phyloP scores from a whole-genome alignment of 495 filamentous ascomycete species.

The Penicillium manginii region DNA sequence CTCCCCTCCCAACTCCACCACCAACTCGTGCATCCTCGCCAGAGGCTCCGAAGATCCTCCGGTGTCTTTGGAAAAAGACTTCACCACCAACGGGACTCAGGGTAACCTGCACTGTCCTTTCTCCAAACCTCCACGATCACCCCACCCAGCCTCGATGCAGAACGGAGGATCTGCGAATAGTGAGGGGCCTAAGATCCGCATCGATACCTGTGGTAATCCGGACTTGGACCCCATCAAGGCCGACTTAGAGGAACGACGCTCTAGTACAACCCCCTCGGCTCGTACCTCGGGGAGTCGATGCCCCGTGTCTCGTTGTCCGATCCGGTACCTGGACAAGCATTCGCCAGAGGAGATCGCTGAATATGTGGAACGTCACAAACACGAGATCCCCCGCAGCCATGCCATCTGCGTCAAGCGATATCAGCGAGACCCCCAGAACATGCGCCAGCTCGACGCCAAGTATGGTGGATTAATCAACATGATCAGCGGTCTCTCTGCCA shows the following conservation, averaged over 20 bases:
- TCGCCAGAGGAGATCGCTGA: constrained; percentile 87
- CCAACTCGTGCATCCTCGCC: constrained; percentile 43
- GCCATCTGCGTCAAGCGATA: constrained; percentile 87
- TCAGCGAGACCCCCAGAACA: constrained; percentile 78
- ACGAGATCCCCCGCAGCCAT: constrained; percentile 87
- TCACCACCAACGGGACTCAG: constrained; percentile 49
- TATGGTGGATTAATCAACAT: constrained; percentile 88
- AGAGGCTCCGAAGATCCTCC: constrained; percentile 37
- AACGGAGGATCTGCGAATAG: constrained; percentile 27
- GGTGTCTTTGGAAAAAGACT: constrained; percentile 46
- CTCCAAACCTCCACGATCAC: constrained; percentile 36
- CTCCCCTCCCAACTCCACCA: constrained; percentile 30
- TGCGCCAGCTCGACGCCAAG: constrained; percentile 84
- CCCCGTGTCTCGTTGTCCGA: constrained; percentile 85
- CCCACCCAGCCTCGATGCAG: constrained; percentile 5
- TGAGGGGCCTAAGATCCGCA: constrained; percentile 31
- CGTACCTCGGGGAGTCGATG: constrained; percentile 64
- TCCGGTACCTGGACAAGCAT: constrained; percentile 85
- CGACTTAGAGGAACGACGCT: constrained; percentile 43
- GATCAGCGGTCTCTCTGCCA: constrained; percentile 82
- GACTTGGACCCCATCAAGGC: constrained; percentile 51
- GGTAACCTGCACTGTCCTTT: constrained; percentile 52
- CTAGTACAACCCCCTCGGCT: constrained; percentile 47
- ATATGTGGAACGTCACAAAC: constrained; percentile 90
- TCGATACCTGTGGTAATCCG: constrained; percentile 41